Conservation (phyloP, 768 basidiomycete species). For the Tricholoma bakamatsutake region DNA sequence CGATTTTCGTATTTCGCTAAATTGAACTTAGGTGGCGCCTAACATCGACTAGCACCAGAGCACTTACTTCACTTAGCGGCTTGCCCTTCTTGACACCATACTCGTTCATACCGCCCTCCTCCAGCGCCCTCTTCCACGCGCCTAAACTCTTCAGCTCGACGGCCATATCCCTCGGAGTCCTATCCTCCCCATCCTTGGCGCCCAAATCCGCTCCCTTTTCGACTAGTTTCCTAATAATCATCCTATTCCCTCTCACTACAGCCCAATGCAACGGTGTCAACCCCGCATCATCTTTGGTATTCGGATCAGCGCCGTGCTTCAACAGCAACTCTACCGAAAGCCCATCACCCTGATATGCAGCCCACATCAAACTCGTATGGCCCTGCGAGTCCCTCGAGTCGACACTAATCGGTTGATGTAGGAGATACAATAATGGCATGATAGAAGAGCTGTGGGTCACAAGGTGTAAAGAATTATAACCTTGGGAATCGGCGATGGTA, state of each 20-base stretch:
- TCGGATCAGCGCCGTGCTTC: slow-evolving; percentile 78
- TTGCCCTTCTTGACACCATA: slow-evolving; percentile 61
- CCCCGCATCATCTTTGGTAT: slow-evolving; percentile 72
- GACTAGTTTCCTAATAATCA: slow-evolving; percentile 77
- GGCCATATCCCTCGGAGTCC: slow-evolving; percentile 94
- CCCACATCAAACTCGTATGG: slow-evolving; percentile 97
- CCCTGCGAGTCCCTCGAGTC: slow-evolving; percentile 89
- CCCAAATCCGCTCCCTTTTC: slow-evolving; percentile 82
- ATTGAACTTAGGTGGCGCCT: not conserved
- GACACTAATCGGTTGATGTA: slow-evolving; percentile 90
- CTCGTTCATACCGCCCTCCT: slow-evolving; percentile 81
- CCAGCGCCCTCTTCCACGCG: slow-evolving; percentile 84
- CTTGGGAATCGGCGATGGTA: slow-evolving; percentile 84
- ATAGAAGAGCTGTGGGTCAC: slow-evolving; percentile 92
- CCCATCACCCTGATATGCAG: slow-evolving; percentile 97
- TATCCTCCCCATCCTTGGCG: slow-evolving; percentile 75
- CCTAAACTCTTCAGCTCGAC: slow-evolving; percentile 86
- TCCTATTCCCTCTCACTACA: slow-evolving; percentile 88
- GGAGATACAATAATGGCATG: slow-evolving; percentile 88
- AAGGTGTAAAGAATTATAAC: slow-evolving; percentile 93
- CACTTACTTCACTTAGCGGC: slow-evolving; percentile 62
- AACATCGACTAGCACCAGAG: not conserved
- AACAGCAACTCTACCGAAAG: slow-evolving; percentile 89
- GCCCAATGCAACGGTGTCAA: slow-evolving; percentile 96
- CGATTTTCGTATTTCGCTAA: slow-evolving; percentile 76